These are phyloP conservation scores for Fragaria nilgerrensis DNA, from an alignment of 306 rosid genomes.

Conservation along the genomic window DNA sequence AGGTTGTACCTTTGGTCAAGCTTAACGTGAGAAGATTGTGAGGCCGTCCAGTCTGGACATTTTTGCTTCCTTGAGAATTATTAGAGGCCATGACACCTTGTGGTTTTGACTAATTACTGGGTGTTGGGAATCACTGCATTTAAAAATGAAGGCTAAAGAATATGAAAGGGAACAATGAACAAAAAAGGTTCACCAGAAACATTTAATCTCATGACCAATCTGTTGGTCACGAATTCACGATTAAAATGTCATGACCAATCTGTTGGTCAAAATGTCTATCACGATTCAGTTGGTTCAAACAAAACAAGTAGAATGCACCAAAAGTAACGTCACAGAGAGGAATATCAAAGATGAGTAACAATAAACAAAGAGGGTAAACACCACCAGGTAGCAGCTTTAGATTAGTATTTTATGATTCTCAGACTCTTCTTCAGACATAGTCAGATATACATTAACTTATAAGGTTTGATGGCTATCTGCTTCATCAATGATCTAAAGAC, in stretches of 20 bases:
- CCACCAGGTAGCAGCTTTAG: neutral
- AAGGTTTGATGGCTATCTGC: neutral
- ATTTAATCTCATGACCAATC: neutral
- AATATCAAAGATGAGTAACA: neutral
- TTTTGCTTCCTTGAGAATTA: slow-evolving; percentile 52
- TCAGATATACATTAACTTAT: neutral
- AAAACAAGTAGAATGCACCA: neutral
- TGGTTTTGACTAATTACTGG: slow-evolving; percentile 40
- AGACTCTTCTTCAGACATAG: neutral
- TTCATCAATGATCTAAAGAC: neutral
- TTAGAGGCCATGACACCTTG: slow-evolving; percentile 39
- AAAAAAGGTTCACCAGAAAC: neutral
- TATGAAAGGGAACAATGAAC: neutral
- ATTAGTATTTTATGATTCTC: neutral
- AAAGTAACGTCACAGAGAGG: neutral
- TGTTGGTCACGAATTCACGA: neutral
- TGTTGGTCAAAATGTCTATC: neutral
- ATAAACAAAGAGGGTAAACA: neutral
- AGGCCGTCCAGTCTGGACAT: slow-evolving; percentile 40
- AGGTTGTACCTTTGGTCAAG: slow-evolving; percentile 47
- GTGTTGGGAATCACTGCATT: slow-evolving; percentile 41
- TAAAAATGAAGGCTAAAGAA: slow-evolving; percentile 15
- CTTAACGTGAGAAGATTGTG: slow-evolving; percentile 30
- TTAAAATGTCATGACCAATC: too few relatives aligned
- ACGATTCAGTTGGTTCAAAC: neutral